Evolutionary conservation across 176 grass and related monocot genomes (phyloP).

Genomic region (Carex scoparia): DNA sequence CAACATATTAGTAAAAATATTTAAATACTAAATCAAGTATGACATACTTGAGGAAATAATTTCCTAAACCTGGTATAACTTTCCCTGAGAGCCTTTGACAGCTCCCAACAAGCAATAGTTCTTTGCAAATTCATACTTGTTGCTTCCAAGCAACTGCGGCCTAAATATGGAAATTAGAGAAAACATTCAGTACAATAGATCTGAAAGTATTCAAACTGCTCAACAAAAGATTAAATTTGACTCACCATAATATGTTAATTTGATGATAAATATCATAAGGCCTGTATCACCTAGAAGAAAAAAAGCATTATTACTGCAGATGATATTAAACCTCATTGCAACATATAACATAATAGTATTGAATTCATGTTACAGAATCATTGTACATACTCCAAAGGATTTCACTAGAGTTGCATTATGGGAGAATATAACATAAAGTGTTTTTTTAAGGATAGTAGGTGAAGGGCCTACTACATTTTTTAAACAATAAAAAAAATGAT

Average conservation of each 20-base stretch:
- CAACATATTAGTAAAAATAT: constrained; percentile 21
- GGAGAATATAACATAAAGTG: neutral
- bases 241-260: constrained; percentile 95
- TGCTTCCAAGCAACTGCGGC: constrained; percentile 62
- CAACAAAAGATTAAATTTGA: constrained; percentile 26
- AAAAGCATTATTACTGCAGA: constrained; percentile 26
- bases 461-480: neutral
- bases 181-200: neutral
- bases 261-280: constrained; percentile 99
- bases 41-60: constrained; percentile 23
- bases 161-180: constrained; percentile 40
- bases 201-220: neutral
- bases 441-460: neutral
- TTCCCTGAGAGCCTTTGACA: constrained; percentile 44
- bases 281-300: constrained; percentile 81
- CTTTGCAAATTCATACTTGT: constrained; percentile 85
- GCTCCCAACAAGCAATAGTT: constrained; percentile 63
- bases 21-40: constrained; percentile 14
- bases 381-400: too few relatives aligned
- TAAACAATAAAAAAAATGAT: neutral
- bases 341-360: neutral
- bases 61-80: constrained; percentile 51
- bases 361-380: neutral
- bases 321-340: neutral
- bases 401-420: neutral